A percentile compares a stretch with the other conserved stretches of the same genome.
These are phyloP conservation scores for Arthroderma sp. DNA, from an alignment of 2,329 filamentous ascomycete species.

Conservation along the genomic window DNA sequence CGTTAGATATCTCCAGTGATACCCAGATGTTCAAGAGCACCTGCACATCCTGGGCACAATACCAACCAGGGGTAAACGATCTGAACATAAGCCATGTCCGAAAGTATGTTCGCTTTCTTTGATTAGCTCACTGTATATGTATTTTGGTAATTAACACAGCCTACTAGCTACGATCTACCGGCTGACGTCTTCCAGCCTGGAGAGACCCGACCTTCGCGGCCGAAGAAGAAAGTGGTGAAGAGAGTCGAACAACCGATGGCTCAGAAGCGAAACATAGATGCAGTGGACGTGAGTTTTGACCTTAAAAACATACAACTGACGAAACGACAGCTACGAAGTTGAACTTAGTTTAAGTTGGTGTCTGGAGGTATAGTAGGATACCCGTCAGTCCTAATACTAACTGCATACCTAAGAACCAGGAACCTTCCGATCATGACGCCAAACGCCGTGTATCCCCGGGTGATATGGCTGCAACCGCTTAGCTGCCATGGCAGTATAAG, in stretches of 20 bases:
- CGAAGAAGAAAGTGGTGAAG: constrained; percentile 40
- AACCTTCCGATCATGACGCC: constrained; percentile 5
- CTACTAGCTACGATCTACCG: constrained; percentile 64
- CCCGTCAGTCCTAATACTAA: constrained; percentile 5
- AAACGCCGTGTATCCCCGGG: constrained; percentile 12
- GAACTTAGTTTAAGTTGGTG: too few species aligned
- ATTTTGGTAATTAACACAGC: constrained; percentile 9
- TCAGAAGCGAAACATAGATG: constrained; percentile 28
- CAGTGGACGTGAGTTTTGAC: constrained; percentile 30
- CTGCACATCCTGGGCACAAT: constrained; percentile 63
- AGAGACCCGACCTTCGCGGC: constrained; percentile 54
- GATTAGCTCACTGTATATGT: not conserved
- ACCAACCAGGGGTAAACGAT: constrained; percentile 60
- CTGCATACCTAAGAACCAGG: constrained; percentile 7
- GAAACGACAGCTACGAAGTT: not conserved
- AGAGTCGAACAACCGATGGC: constrained; percentile 18
- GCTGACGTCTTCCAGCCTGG: constrained; percentile 75
- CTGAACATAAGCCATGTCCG: constrained; percentile 72
- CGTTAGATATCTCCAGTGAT: constrained; percentile 51
- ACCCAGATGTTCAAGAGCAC: constrained; percentile 78
- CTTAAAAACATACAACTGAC: constrained; percentile 6
- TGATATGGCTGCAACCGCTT: constrained; percentile 3
- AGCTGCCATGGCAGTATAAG: too few species aligned
- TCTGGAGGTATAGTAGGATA: too few species aligned
- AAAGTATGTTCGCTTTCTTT: constrained; percentile 48